phyloP scores from a whole-genome alignment of 768 basidiomycete genomes.

The Agrocybe pediades region DNA sequence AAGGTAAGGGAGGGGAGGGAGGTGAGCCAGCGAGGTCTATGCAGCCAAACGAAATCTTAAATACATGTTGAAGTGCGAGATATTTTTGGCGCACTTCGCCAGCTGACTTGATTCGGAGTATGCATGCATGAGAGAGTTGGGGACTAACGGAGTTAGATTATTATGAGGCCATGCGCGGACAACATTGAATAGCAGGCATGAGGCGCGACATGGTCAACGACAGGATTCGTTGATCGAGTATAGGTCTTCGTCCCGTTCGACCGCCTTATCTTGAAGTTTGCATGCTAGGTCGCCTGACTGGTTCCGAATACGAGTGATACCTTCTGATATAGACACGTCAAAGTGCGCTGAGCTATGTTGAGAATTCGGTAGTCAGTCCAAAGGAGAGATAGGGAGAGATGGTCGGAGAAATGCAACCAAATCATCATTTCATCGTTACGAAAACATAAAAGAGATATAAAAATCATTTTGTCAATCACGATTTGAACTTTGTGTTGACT shows the following conservation, averaged over 20 bases:
- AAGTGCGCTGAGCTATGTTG: too few relatives aligned
- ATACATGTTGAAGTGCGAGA: neutral
- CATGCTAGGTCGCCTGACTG: too few relatives aligned
- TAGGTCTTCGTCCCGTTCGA: too few relatives aligned
- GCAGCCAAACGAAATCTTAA: slow-evolving; percentile 1
- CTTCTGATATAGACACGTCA: too few relatives aligned
- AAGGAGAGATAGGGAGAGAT: neutral
- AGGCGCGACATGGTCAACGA: too few relatives aligned
- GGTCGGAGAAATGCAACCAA: neutral
- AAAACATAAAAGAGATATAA: neutral
- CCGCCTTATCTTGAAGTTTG: too few relatives aligned
- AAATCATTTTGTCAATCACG: neutral
- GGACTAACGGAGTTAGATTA: too few relatives aligned
- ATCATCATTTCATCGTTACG: neutral
- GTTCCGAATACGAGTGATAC: too few relatives aligned
- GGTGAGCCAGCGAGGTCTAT: slow-evolving; percentile 1
- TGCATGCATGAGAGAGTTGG: neutral
- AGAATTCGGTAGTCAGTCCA: too few relatives aligned
- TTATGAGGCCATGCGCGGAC: too few relatives aligned
- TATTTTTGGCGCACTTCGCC: slow-evolving; percentile 9
- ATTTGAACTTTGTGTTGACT: neutral
- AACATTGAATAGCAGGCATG: too few relatives aligned
- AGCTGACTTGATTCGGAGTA: neutral
- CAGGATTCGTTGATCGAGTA: too few relatives aligned
- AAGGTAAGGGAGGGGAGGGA: slow-evolving; percentile 2